Conservation (phyloP, 2,329 filamentous ascomycete genomes). For the Parastagonospora nodorum region DNA sequence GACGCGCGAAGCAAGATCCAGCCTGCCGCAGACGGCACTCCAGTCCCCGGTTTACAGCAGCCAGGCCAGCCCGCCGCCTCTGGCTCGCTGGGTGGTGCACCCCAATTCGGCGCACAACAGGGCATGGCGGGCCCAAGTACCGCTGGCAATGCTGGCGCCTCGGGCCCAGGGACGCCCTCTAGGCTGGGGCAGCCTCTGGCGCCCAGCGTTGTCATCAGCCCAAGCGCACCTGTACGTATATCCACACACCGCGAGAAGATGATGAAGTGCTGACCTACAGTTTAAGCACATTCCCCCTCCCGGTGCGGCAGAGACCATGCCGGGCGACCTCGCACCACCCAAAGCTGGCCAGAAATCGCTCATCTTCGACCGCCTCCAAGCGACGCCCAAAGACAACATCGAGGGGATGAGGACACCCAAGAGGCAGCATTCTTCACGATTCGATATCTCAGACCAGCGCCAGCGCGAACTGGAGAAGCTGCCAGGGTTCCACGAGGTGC, state of each 20-base stretch:
- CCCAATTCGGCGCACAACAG: constrained; percentile 42
- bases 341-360: constrained; percentile 89
- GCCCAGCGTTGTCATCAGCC: constrained; percentile 92
- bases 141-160: constrained; percentile 55
- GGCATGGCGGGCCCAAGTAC: constrained; percentile 36
- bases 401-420: constrained; percentile 95
- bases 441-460: constrained; percentile 92
- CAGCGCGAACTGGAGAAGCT: constrained; percentile 93
- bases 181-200: constrained; percentile 68
- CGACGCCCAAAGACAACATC: constrained; percentile 93
- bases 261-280: constrained; percentile 8
- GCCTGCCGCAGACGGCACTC: constrained; percentile 50
- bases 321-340: constrained; percentile 91
- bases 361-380: constrained; percentile 86
- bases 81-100: constrained; percentile 32
- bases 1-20: constrained; percentile 84
- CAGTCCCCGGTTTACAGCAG: constrained; percentile 32
- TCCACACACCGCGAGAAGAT: not conserved
- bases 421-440: constrained; percentile 94
- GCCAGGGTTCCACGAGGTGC: constrained; percentile 96
- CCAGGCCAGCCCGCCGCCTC: constrained; percentile 38
- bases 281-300: constrained; percentile 85
- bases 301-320: constrained; percentile 95
- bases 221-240: constrained; percentile 71
- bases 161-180: constrained; percentile 61